phyloP scores from a whole-genome alignment of 768 basidiomycete genomes.

The Tylopilus sp. region DNA sequence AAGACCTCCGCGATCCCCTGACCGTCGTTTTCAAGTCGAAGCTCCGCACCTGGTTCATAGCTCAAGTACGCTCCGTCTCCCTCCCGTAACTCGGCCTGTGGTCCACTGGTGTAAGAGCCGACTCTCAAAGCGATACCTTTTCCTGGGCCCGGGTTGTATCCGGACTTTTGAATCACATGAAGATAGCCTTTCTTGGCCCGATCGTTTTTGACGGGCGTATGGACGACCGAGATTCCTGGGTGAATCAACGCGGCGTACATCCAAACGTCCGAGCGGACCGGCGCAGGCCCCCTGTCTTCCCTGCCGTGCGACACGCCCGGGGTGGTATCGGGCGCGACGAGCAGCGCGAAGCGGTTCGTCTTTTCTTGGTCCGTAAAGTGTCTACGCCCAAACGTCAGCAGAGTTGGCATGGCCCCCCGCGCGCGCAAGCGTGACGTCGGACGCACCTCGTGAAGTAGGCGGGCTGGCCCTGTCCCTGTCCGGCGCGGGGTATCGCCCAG shows the following conservation, averaged over 20 bases:
- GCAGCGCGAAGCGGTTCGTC: conserved; percentile 59
- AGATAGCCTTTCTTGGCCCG: conserved; percentile 66
- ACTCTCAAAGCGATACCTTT: conserved; percentile 59
- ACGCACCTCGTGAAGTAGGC: conserved; percentile 77
- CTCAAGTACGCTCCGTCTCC: conserved; percentile 84
- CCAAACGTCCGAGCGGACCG: conserved; percentile 64
- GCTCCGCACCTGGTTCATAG: conserved; percentile 33
- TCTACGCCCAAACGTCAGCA: conserved; percentile 31
- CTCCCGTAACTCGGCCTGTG: conserved; percentile 61
- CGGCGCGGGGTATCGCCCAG: conserved; percentile 52
- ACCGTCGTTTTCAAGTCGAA: conserved; percentile 61
- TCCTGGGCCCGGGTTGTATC: conserved; percentile 62
- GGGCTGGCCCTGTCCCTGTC: conserved; percentile 39
- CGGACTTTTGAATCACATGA: conserved; percentile 82
- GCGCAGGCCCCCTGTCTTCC: conserved; percentile 76
- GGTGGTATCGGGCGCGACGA: conserved; percentile 72
- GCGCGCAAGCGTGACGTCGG: no score
- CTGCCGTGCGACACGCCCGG: conserved; percentile 58
- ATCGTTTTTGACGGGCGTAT: conserved; percentile 41
- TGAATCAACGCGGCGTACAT: conserved; percentile 77
- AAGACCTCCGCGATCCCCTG: conserved; percentile 67
- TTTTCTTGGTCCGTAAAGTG: conserved; percentile 85
- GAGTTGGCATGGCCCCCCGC: no score
- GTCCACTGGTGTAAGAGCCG: conserved; percentile 35
- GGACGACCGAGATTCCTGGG: conserved; percentile 48